Percentiles rank a stretch among this genome's conserved stretches.
Evolutionary conservation across 164 flowering plant genomes (phyloP).

Genomic region (Cinnamomum chago): DNA sequence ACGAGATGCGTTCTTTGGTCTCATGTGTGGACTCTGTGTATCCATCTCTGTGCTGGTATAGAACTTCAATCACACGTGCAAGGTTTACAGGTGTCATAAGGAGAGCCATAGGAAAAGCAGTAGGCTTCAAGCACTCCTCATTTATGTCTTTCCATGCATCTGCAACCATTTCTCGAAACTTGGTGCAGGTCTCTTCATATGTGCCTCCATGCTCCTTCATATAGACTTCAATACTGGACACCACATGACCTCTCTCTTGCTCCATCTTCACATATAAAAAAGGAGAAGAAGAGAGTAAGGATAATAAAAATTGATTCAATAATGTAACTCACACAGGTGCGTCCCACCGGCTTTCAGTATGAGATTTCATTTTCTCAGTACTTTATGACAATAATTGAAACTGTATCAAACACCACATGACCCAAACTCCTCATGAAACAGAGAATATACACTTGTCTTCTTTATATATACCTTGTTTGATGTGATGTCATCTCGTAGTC

Average conservation of each 20-base stretch:
- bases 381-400: too few species aligned
- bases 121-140: neutral
- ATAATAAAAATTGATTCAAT: too few species aligned
- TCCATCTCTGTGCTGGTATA: neutral
- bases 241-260: slow-evolving; percentile 10
- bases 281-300: too few species aligned
- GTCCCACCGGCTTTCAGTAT: too few species aligned
- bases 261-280: neutral
- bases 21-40: neutral
- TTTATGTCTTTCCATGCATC: slow-evolving; percentile 4
- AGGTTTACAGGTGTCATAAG: too few species aligned
- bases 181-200: slow-evolving; percentile 3
- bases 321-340: too few species aligned
- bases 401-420: too few species aligned
- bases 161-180: neutral
- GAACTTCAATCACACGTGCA: neutral
- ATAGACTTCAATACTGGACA: neutral
- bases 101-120: neutral
- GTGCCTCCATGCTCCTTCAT: slow-evolving; percentile 2
- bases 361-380: too few species aligned
- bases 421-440: too few species aligned
- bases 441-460: too few species aligned
- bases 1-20: neutral
- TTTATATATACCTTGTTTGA: slow-evolving; percentile 2
- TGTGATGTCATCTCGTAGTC: neutral